These are phyloP conservation scores for Globisporangium radiosum DNA, from an alignment of 352 stramenopile species.

Conservation along the genomic window DNA sequence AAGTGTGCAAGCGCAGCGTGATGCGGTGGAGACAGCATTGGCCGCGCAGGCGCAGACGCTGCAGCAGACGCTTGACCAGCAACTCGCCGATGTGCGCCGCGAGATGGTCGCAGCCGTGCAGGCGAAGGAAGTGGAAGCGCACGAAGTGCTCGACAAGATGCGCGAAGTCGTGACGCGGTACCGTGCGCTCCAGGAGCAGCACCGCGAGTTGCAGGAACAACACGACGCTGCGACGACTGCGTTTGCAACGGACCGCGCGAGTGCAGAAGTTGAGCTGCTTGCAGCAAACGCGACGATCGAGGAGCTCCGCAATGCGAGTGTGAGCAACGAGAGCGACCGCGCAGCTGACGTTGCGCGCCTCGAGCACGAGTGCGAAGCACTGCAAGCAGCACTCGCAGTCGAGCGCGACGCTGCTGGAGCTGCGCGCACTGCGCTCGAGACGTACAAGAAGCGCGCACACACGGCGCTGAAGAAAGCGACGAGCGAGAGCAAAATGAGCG, in stretches of 20 bases:
- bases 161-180: conserved; percentile 21
- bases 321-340: conserved; percentile 14
- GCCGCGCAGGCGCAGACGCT: conserved; percentile 9
- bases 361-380: conserved; percentile 18
- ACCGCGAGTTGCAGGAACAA: conserved; percentile 12
- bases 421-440: conserved; percentile 51
- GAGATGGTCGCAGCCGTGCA: conserved; percentile 15
- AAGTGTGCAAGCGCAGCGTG: conserved; percentile 18
- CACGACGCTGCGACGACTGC: conserved; percentile 4
- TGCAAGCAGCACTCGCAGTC: conserved; percentile 30
- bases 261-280: conserved; percentile 16
- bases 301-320: conserved; percentile 20
- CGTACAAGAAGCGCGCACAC: conserved; percentile 75
- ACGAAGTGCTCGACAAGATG: conserved; percentile 22
- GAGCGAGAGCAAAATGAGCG: conserved; percentile 50
- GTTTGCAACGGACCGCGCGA: conserved; percentile 2
- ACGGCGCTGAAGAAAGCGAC: conserved; percentile 74
- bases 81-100: conserved; percentile 19
- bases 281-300: conserved; percentile 27
- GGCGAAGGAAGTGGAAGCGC: conserved; percentile 21
- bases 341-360: conserved; percentile 17
- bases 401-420: conserved; percentile 48
- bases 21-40: conserved; percentile 13
- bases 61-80: conserved; percentile 7
- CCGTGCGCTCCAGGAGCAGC: conserved; percentile 21